These are phyloP conservation scores for Calonectria leucothoes DNA, from an alignment of 2,329 filamentous ascomycete genomes.

Conservation along the genomic window DNA sequence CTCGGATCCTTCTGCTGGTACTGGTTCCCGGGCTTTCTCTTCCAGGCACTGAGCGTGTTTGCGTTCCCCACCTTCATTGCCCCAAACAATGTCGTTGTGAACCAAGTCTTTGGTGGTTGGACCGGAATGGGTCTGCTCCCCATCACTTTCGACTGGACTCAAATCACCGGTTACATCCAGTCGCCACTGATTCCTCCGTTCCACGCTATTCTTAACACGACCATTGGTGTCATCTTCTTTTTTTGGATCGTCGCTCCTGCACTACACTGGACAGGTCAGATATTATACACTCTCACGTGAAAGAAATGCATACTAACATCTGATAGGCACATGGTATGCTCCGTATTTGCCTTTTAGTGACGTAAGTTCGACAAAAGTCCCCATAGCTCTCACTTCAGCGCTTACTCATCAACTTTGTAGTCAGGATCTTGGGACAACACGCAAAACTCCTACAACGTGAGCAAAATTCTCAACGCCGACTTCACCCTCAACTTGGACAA, in stretches of 20 bases:
- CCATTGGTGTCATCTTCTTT: constrained; percentile 64
- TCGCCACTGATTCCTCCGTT: constrained; percentile 71
- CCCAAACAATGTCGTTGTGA: constrained; percentile 62
- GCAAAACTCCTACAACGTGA: constrained; percentile 66
- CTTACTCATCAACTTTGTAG: not conserved
- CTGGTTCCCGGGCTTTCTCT: constrained; percentile 54
- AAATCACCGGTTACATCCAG: constrained; percentile 64
- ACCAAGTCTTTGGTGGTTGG: constrained; percentile 65
- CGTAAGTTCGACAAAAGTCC: constrained; percentile 58
- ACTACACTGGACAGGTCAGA: constrained; percentile 16
- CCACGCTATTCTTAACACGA: constrained; percentile 70
- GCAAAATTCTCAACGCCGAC: constrained; percentile 63
- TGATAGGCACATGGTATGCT: constrained; percentile 10
- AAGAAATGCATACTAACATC: not conserved
- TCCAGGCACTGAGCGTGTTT: constrained; percentile 27
- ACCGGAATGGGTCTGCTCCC: constrained; percentile 65
- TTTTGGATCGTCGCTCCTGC: constrained; percentile 27
- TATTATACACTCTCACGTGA: not conserved
- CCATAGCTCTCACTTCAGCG: not conserved
- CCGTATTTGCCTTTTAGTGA: constrained; percentile 56
- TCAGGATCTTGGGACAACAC: constrained; percentile 60
- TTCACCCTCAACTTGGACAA: constrained; percentile 64
- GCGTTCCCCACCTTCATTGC: constrained; percentile 54
- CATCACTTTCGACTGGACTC: constrained; percentile 60
- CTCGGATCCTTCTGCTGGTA: constrained; percentile 50